Conservation (phyloP, 2,329 filamentous ascomycete genomes). For the Fusarium scirpi region DNA sequence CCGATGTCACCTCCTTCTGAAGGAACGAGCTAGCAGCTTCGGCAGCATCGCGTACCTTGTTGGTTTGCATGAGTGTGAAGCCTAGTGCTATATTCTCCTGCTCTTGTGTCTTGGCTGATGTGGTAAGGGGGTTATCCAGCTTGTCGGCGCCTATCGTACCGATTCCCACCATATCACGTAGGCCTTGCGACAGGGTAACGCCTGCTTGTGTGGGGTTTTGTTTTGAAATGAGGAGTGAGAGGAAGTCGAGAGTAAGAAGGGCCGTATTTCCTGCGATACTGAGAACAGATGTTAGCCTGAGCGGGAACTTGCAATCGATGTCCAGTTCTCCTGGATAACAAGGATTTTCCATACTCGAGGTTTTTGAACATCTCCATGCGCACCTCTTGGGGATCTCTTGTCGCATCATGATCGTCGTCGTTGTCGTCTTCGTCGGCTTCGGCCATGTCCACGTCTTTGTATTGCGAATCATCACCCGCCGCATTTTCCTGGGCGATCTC, state of each 20-base stretch:
- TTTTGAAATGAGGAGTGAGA: conserved; percentile 87
- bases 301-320: too few relatives aligned
- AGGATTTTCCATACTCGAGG: conserved; percentile 64
- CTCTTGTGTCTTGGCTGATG: conserved; percentile 66
- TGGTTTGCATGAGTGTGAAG: conserved; percentile 83
- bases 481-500: conserved; percentile 67
- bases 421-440: conserved; percentile 59
- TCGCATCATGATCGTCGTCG: conserved; percentile 55
- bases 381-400: conserved; percentile 61
- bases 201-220: conserved; percentile 78
- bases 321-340: not conserved
- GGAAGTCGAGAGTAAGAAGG: conserved; percentile 80
- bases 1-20: conserved; percentile 80
- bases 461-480: conserved; percentile 58
- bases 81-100: conserved; percentile 71
- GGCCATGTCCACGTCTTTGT: conserved; percentile 60
- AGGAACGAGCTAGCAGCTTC: conserved; percentile 78
- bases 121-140: conserved; percentile 70
- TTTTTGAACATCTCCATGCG: conserved; percentile 68
- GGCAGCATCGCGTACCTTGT: conserved; percentile 79
- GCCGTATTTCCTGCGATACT: conserved; percentile 65
- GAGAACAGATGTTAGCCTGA: conserved; percentile 15
- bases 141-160: conserved; percentile 79
- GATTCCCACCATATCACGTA: conserved; percentile 78
- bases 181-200: conserved; percentile 74